These are phyloP conservation scores for Apiospora pterosperma DNA, from an alignment of 2,329 filamentous ascomycete species.

Conservation along the genomic window DNA sequence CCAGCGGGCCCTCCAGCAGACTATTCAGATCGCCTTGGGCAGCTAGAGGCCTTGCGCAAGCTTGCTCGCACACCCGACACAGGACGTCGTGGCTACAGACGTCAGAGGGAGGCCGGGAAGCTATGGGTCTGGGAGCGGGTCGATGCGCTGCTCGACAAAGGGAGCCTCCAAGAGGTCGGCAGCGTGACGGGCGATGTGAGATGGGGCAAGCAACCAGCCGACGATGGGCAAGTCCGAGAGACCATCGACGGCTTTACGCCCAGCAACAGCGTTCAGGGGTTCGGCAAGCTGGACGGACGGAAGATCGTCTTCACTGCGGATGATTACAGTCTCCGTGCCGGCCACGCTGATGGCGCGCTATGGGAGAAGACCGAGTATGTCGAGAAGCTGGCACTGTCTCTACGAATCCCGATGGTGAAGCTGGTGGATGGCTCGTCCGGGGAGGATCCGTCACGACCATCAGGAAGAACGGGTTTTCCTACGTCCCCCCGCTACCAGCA, in stretches of 20 bases:
- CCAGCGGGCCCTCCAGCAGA: conserved; percentile 46
- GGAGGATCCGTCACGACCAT: conserved; percentile 62
- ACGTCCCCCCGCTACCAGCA: conserved; percentile 54
- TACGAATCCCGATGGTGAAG: conserved; percentile 59
- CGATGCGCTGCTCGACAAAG: conserved; percentile 52
- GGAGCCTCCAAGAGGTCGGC: conserved; percentile 56
- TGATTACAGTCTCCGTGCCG: conserved; percentile 60
- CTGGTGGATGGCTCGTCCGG: conserved; percentile 62
- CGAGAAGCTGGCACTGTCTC: conserved; percentile 56
- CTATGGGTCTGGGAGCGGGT: conserved; percentile 63
- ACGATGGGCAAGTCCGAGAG: conserved; percentile 26
- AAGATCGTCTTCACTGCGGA: conserved; percentile 60
- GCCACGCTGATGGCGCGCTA: conserved; percentile 60
- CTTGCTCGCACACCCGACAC: conserved; percentile 54
- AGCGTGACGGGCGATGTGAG: conserved; percentile 56
- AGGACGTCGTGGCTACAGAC: conserved; percentile 54
- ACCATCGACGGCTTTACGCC: conserved; percentile 50
- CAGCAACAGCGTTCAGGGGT: conserved; percentile 61
- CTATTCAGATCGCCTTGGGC: conserved; percentile 58
- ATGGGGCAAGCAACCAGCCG: conserved; percentile 44
- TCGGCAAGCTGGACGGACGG: conserved; percentile 48
- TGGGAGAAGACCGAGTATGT: conserved; percentile 57
- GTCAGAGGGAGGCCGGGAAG: conserved; percentile 62
- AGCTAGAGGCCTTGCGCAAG: conserved; percentile 46
- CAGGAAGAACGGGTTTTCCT: conserved; percentile 50